phyloP scores from a whole-genome alignment of 2,329 filamentous ascomycete species.

The Cadophora sp. region DNA sequence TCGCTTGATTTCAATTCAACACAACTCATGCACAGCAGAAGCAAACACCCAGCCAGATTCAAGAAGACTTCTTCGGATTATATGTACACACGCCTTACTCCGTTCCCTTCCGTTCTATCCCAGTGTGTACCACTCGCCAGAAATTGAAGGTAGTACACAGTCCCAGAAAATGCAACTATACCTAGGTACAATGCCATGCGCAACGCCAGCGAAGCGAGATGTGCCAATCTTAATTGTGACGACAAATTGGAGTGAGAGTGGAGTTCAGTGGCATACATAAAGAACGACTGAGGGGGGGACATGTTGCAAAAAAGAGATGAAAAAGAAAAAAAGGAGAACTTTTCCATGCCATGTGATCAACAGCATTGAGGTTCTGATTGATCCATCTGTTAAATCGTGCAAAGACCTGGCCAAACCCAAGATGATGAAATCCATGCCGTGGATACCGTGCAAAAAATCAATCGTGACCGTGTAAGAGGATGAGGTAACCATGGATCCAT shows the following conservation, averaged over 20 bases:
- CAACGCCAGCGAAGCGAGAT: constrained; percentile 3
- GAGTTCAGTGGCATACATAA: background rate
- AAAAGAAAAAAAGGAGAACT: background rate
- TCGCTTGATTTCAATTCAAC: background rate
- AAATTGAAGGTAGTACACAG: background rate
- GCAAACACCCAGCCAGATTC: background rate
- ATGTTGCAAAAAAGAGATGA: background rate
- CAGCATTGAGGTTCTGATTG: background rate
- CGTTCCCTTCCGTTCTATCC: background rate
- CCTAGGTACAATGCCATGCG: background rate
- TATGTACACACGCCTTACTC: background rate
- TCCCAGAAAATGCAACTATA: background rate
- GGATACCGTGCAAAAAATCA: background rate
- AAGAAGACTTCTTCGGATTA: background rate
- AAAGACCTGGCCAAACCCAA: background rate
- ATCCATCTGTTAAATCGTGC: background rate
- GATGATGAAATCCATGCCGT: background rate
- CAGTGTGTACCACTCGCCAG: no score
- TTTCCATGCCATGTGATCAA: background rate
- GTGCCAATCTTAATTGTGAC: background rate
- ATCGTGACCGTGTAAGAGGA: background rate
- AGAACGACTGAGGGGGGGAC: background rate
- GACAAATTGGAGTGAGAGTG: background rate
- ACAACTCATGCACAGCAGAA: background rate
- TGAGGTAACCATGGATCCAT: background rate